Conservation (phyloP, 2,329 filamentous ascomycete genomes). For the Acephala macrosclerotiorum region DNA sequence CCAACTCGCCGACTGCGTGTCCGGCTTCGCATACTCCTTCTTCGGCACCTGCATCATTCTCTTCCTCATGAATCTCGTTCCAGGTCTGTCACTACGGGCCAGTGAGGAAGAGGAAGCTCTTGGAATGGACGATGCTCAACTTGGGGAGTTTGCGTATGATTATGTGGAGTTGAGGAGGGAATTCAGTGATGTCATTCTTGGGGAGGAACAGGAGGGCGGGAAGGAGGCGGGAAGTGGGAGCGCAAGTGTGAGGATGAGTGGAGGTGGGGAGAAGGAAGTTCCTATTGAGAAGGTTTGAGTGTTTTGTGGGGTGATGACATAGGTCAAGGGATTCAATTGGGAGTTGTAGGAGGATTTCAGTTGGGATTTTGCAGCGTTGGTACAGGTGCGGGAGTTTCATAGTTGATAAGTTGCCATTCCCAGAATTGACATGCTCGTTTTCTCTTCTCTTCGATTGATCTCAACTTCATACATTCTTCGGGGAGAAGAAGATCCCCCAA, state of each 20-base stretch:
- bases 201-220: not conserved
- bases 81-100: conserved; percentile 77
- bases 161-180: conserved; percentile 83
- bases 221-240: not conserved
- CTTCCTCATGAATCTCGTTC: conserved; percentile 74
- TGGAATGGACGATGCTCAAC: conserved; percentile 88
- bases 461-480: too few species aligned
- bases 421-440: not conserved
- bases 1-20: conserved; percentile 80
- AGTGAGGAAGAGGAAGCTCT: conserved; percentile 81
- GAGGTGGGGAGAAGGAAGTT: not conserved
- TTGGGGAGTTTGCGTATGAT: conserved; percentile 95
- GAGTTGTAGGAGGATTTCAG: too few species aligned
- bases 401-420: not conserved
- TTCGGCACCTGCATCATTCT: conserved; percentile 77
- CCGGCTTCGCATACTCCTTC: conserved; percentile 80
- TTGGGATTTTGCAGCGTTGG: not conserved
- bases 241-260: not conserved
- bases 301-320: not conserved
- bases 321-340: too few species aligned
- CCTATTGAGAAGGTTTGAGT: conserved; percentile 3
- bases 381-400: not conserved
- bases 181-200: conserved; percentile 13
- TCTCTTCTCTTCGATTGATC: too few species aligned
- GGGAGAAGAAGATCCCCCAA: too few species aligned